Conservation (phyloP, 306 rosid genomes). For the Nissolia schottii region DNA sequence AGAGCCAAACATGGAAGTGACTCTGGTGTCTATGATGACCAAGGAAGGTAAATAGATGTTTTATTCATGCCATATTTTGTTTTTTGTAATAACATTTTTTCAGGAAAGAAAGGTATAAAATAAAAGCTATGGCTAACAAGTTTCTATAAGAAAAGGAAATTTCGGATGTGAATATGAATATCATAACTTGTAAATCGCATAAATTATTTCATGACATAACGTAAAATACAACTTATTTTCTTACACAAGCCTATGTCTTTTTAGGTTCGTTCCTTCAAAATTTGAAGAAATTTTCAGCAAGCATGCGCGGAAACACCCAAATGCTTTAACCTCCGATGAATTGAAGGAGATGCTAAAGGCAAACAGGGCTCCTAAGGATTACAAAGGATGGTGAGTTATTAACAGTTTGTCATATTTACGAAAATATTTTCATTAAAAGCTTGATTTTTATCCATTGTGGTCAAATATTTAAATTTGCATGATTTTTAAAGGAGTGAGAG, state of each 20-base stretch:
- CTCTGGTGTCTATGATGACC: constrained; percentile 67
- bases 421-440: too few species aligned
- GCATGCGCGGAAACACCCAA: constrained; percentile 42
- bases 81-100: too few species aligned
- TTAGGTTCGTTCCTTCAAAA: constrained; percentile 68
- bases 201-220: not conserved
- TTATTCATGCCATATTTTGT: not conserved
- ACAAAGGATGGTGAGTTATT: constrained; percentile 59
- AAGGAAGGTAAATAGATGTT: constrained; percentile 68
- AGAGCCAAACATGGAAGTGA: constrained; percentile 78
- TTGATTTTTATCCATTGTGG: too few species aligned
- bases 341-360: constrained; percentile 45
- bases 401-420: too few species aligned
- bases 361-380: constrained; percentile 62
- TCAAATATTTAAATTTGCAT: too few species aligned
- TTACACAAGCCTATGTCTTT: not conserved
- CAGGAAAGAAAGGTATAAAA: too few species aligned
- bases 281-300: constrained; percentile 78
- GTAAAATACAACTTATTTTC: not conserved
- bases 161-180: too few species aligned
- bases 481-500: too few species aligned
- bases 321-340: constrained; percentile 72
- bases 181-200: too few species aligned
- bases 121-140: too few species aligned
- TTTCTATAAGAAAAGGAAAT: too few species aligned